phyloP scores from a whole-genome alignment of 2,329 filamentous ascomycete species.

The Sordariomycetes sp. region DNA sequence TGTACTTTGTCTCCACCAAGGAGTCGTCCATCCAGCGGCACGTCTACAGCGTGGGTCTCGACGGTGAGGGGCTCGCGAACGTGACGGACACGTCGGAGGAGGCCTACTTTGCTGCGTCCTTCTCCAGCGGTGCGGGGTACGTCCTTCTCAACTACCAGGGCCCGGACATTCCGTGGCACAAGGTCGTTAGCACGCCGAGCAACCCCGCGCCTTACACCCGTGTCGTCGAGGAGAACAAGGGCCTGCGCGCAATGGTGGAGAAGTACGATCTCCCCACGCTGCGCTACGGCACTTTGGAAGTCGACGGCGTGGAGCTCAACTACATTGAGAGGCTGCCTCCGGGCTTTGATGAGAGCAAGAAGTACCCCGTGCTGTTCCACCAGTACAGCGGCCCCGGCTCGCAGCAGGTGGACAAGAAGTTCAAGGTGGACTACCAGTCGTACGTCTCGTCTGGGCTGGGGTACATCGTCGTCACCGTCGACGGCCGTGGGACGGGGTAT shows the following conservation, averaged over 20 bases:
- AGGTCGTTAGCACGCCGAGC: constrained; percentile 71
- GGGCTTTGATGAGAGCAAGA: constrained; percentile 58
- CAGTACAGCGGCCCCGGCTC: constrained; percentile 94
- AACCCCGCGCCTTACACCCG: constrained; percentile 51
- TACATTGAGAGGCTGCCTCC: constrained; percentile 78
- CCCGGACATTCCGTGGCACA: constrained; percentile 81
- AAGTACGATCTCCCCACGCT: constrained; percentile 72
- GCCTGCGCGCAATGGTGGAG: constrained; percentile 54
- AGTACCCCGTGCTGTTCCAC: constrained; percentile 89
- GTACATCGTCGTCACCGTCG: constrained; percentile 90
- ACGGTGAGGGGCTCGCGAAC: constrained; percentile 59
- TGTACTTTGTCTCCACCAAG: constrained; percentile 84
- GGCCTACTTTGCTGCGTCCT: constrained; percentile 71
- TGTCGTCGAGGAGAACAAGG: constrained; percentile 64
- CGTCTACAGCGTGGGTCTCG: constrained; percentile 75
- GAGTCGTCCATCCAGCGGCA: constrained; percentile 83
- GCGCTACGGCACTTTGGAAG: constrained; percentile 71
- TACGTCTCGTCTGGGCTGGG: constrained; percentile 77
- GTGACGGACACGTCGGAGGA: constrained; percentile 62
- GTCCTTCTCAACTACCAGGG: constrained; percentile 75
- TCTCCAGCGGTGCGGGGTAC: constrained; percentile 72
- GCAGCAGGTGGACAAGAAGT: constrained; percentile 70
- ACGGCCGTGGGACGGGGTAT: constrained; percentile 85
- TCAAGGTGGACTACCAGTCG: constrained; percentile 77
- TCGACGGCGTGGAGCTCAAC: constrained; percentile 61